Evolutionary conservation across 208 protist species (phyloP), one percentile per base, ranked within the genome.

Genomic region (Acanthamoeba lenticulata): DNA sequence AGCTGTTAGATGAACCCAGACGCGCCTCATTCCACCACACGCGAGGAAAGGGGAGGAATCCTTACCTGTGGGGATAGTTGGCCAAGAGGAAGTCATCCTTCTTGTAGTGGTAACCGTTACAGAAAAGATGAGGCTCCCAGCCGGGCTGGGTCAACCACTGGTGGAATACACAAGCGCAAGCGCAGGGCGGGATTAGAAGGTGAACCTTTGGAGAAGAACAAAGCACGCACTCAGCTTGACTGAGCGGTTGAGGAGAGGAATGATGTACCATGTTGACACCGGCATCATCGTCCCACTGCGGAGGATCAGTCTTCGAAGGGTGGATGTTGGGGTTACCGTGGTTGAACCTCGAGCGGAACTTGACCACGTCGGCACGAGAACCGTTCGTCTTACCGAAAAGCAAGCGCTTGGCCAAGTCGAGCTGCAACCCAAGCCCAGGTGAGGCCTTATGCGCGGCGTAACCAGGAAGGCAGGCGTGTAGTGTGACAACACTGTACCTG

Each of bases 221-320:
- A n/a, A n/a, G n/a, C n/a, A n/a, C n/a, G n/a, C n/a, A n/a, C n/a
- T n/a, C n/a, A n/a, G n/a, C n/a, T n/a, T n/a, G n/a, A n/a, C n/a
- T n/a, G n/a, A n/a, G n/a, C n/a, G n/a, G n/a, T n/a, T n/a, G n/a
- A n/a, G n/a, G n/a, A n/a, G n/a, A n/a, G n/a, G n/a, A n/a, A n/a
- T n/a, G n/a, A n/a, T n/a, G n/a, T 38, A 86, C 77, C 77, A 86
- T 86, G 45, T 57, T 86, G n/a, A 86, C 77, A 24, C 77, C 77
- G n/a, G 24, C 44, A 13, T 86, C 77, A 6, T 86, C 42, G 29
- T 86, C 77, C 77, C 77, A 86, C 29, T 55, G 21, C 38, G 77
- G 77, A 15, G 77, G 77, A 1, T 60, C 77, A 32, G 77, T 86
- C 77, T 86, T 86, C 0, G 44, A 36, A 21, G 77, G 77, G 45